Evolutionary conservation across 352 stramenopile species (phyloP).

Genomic region (Hyaloperonospora brassicae): DNA sequence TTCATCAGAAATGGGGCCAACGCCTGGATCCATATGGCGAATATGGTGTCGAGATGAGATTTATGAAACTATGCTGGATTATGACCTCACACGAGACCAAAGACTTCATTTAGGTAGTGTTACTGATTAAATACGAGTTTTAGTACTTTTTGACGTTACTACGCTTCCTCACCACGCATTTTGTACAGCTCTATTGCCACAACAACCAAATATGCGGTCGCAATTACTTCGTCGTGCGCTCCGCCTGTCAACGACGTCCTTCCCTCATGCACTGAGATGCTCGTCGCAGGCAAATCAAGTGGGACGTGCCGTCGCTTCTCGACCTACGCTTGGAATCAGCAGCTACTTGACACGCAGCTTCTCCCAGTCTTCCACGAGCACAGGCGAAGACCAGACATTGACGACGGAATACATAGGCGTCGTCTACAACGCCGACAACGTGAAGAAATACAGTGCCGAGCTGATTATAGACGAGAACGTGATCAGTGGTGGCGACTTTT

Average conservation of each 20-base stretch:
- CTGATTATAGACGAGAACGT: slow-evolving; percentile 56
- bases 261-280: neutral
- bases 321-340: neutral
- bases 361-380: slow-evolving; percentile 15
- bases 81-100: no score
- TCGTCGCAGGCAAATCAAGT: slow-evolving; percentile 1
- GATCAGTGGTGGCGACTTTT: slow-evolving; percentile 75
- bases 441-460: slow-evolving; percentile 81
- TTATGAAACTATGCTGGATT: no score
- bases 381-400: neutral
- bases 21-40: no score
- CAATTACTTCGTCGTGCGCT: slow-evolving; percentile 16
- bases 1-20: no score
- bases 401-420: slow-evolving; percentile 57
- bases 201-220: slow-evolving; percentile 24
- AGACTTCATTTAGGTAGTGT: no score
- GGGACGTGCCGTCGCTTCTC: neutral
- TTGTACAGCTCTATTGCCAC: no score
- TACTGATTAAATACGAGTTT: no score
- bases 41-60: no score
- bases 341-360: slow-evolving; percentile 9
- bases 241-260: neutral
- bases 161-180: slow-evolving; percentile 2
- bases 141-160: no score
- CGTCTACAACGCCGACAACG: slow-evolving; percentile 50